Conservation (phyloP, 106 monocot genomes). For the Dioscorea dumetorum region DNA sequence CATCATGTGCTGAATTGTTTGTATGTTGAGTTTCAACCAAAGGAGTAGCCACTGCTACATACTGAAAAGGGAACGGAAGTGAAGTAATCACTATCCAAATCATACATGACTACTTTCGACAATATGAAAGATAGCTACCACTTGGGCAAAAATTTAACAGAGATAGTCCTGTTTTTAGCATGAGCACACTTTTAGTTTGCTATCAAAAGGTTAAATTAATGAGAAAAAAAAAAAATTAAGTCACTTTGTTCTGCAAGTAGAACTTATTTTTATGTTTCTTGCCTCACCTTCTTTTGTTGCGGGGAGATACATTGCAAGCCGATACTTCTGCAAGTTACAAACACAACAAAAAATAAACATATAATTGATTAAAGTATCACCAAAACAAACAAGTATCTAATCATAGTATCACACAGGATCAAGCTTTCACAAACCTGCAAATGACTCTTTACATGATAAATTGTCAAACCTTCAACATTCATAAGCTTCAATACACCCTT, state of each 20-base stretch:
- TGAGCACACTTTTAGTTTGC: too few species aligned
- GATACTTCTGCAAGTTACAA: slow-evolving; percentile 63
- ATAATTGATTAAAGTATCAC: not conserved
- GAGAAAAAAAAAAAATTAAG: too few species aligned
- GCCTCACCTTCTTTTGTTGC: slow-evolving; percentile 74
- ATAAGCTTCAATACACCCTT: slow-evolving; percentile 89
- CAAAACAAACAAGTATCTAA: not conserved
- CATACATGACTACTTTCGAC: too few species aligned
- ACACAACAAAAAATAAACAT: not conserved
- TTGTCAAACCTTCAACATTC: slow-evolving; percentile 83
- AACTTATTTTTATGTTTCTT: not conserved
- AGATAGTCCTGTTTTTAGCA: too few species aligned
- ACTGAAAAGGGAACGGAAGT: too few species aligned
- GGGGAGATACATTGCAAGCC: slow-evolving; percentile 78
- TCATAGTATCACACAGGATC: not conserved
- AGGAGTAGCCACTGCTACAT: too few species aligned
- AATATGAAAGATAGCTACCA: too few species aligned
- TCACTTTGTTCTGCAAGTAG: too few species aligned
- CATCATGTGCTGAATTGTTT: not conserved
- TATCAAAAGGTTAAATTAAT: too few species aligned
- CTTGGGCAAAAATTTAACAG: too few species aligned
- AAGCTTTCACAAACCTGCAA: slow-evolving; percentile 51
- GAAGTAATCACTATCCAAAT: too few species aligned
- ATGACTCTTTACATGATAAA: slow-evolving; percentile 96
- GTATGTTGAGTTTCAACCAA: too few species aligned